Evolutionary conservation across 345 rosid species (phyloP).

Genomic region (Angophora floribunda): DNA sequence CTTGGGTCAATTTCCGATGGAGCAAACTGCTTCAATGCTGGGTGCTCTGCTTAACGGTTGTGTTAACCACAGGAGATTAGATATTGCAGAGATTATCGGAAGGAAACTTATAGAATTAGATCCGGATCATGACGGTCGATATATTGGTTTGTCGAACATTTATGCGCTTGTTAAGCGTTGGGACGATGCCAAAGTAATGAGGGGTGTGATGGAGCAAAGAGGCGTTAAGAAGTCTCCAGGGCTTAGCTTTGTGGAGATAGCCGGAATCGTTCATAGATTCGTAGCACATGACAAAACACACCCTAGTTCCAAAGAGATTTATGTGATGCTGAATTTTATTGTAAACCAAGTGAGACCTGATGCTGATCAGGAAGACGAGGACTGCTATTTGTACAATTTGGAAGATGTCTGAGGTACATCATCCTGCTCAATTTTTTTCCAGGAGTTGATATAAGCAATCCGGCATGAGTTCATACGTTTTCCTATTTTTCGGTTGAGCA

Average conservation of each 20-base stretch:
- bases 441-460: not conserved
- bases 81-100: conserved; percentile 63
- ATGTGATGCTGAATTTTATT: conserved; percentile 25
- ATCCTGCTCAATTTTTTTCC: not conserved
- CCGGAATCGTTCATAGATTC: conserved; percentile 46
- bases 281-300: conserved; percentile 58
- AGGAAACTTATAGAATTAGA: conserved; percentile 65
- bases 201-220: conserved; percentile 70
- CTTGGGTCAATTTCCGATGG: conserved; percentile 36
- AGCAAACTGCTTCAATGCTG: conserved; percentile 61
- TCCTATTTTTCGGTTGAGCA: not conserved
- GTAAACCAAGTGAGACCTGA: conserved; percentile 29
- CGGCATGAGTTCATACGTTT: not conserved
- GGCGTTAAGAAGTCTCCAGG: conserved; percentile 78
- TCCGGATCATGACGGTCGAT: conserved; percentile 70
- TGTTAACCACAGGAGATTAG: conserved; percentile 47
- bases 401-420: not conserved
- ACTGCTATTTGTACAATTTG: not conserved
- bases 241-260: conserved; percentile 47
- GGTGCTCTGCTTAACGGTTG: conserved; percentile 79
- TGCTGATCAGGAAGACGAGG: conserved; percentile 2
- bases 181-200: conserved; percentile 53
- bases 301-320: conserved; percentile 22
- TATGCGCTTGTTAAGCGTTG: conserved; percentile 47
- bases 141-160: conserved; percentile 54